Evolutionary conservation across 1,284 basidiomycete genomes (phyloP).

Genomic region (Fistulinella cinereoalba): DNA sequence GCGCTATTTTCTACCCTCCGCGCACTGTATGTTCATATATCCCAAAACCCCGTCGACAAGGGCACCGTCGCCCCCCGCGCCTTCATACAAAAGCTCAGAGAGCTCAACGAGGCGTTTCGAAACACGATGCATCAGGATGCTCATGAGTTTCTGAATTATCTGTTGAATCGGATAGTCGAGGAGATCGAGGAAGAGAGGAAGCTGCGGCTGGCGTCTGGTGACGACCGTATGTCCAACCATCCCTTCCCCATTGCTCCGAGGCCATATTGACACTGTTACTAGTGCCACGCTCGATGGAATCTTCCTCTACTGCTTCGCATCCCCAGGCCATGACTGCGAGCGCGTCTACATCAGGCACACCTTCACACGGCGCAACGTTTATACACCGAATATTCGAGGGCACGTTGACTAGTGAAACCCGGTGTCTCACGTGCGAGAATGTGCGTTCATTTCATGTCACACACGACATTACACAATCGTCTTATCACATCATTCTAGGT

Average conservation of each 20-base stretch:
- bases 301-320: slow-evolving; percentile 46
- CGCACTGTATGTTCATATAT: slow-evolving; percentile 85
- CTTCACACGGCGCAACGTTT: slow-evolving; percentile 62
- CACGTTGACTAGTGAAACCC: slow-evolving; percentile 91
- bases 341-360: slow-evolving; percentile 43
- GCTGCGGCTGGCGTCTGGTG: slow-evolving; percentile 38
- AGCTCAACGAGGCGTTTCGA: slow-evolving; percentile 84
- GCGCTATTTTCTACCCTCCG: slow-evolving; percentile 88
- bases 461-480: not conserved
- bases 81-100: slow-evolving; percentile 87
- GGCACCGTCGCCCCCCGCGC: slow-evolving; percentile 85
- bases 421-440: slow-evolving; percentile 96
- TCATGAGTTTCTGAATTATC: slow-evolving; percentile 94
- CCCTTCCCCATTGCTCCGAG: not conserved
- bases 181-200: slow-evolving; percentile 79
- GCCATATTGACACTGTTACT: slow-evolving; percentile 5
- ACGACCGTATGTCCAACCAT: slow-evolving; percentile 22
- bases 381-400: slow-evolving; percentile 95
- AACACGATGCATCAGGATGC: slow-evolving; percentile 92
- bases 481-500: slow-evolving; percentile 48
- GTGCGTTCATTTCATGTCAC: slow-evolving; percentile 39
- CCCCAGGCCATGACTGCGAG: slow-evolving; percentile 38
- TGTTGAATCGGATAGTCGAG: slow-evolving; percentile 91
- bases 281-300: slow-evolving; percentile 60
- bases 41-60: slow-evolving; percentile 68